Evolutionary conservation across 2,329 filamentous ascomycete species (phyloP), one percentile per base, ranked within the genome.

Genomic region (Pyrenochaeta sp.): DNA sequence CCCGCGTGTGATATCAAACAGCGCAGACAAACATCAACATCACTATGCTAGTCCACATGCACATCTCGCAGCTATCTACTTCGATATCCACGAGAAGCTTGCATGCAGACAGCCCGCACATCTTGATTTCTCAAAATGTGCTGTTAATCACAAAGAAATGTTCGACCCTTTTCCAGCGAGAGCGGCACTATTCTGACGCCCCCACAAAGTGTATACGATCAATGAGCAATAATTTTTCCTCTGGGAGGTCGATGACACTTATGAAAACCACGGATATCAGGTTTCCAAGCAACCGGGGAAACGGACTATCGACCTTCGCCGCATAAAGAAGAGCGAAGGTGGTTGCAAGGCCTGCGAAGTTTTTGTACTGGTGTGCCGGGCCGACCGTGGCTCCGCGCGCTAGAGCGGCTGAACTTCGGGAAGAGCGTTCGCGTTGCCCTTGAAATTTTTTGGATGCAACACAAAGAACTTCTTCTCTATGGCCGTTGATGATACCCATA

Each of bases 221-320:
- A 62, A 67, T 70, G 62, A 77, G 87, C 87, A 91, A 93, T 93
- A 21, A 88, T 80, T 75, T 74, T 74, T 57, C 44, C 55, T 78
- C 88, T 92, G 82, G 81, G 86, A 84, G 85, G 83, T 81, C 83
- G 87, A 82, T 85, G 88, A 91, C 88, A 86, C 87, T 84, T 84
- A 75, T 42, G 67, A 55, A 51, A 58, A 69, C 76, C 77, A 81
- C 74, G 72, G 77, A 70, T 57, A 70, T 63, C 65, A 44, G 58
- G 69, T 68, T 77, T 77, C 49, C 82, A 86, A 88, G 87, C 87
- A 91, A 91, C 86, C 89, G 84, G 87, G 87, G 83, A 81, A 82
- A 82, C 77, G 74, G 57, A 75, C 81, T 86, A 80, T 83, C 86
- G 84, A 65, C 61, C 63, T 61, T 84, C 85, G 87, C 88, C 87